These are phyloP conservation scores for Xanthoceras sorbifolium DNA, from an alignment of 345 rosid species.

Conservation along the genomic window DNA sequence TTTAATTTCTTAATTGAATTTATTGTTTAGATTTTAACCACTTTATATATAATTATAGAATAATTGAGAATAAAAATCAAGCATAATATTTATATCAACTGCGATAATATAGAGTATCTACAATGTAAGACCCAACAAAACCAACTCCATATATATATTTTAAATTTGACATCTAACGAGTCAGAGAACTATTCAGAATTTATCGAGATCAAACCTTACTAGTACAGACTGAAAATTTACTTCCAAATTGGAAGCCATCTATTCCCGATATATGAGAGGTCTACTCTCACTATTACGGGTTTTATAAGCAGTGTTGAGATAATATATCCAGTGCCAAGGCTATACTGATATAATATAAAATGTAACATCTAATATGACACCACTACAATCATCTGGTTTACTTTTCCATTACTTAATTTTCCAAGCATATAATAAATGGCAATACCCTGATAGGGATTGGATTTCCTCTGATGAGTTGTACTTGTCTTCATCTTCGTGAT, in stretches of 20 bases:
- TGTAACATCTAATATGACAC: neutral
- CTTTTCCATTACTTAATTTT: constrained; percentile 24
- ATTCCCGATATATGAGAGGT: no score
- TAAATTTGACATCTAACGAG: no score
- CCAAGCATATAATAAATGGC: constrained; percentile 69
- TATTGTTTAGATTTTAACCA: no score
- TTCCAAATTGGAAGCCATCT: no score
- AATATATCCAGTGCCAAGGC: no score
- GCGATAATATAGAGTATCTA: neutral
- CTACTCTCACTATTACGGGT: no score
- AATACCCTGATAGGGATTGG: constrained; percentile 37
- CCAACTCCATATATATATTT: no score
- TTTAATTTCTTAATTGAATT: no score
- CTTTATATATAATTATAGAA: neutral
- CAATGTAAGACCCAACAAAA: neutral
- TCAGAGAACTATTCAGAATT: no score
- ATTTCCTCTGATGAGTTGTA: constrained; percentile 18
- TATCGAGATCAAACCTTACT: no score
- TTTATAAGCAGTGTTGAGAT: no score
- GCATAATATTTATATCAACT: neutral
- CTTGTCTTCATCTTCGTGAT: constrained; percentile 11
- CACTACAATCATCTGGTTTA: neutral
- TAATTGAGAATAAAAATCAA: neutral
- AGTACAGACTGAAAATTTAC: no score
- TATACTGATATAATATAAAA: neutral